These are phyloP conservation scores for Murraya paniculata DNA, from an alignment of 345 rosid genomes.

Conservation along the genomic window DNA sequence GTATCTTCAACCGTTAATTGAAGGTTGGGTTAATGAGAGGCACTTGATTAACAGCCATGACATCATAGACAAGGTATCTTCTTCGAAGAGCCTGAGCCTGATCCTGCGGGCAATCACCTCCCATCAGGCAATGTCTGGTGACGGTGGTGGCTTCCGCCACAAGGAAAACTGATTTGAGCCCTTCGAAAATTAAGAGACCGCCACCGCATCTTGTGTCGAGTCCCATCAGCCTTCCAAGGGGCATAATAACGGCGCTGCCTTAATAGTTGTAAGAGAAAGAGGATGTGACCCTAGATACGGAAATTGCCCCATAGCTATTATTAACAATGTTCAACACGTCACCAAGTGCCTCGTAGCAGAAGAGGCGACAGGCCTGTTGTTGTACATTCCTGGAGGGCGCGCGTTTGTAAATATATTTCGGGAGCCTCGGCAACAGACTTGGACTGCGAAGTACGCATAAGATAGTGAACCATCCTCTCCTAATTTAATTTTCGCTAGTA, in stretches of 20 bases:
- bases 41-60: slow-evolving; percentile 70
- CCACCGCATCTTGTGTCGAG: slow-evolving; percentile 95
- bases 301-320: slow-evolving; percentile 39
- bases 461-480: too few relatives aligned
- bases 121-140: slow-evolving; percentile 92
- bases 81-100: slow-evolving; percentile 64
- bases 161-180: slow-evolving; percentile 96
- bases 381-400: too few relatives aligned
- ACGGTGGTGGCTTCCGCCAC: slow-evolving; percentile 57
- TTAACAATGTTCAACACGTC: slow-evolving; percentile 36
- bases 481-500: too few relatives aligned
- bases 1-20: slow-evolving; percentile 90
- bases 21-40: slow-evolving; percentile 89
- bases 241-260: slow-evolving; percentile 94
- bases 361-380: slow-evolving; percentile 43
- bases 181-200: slow-evolving; percentile 81
- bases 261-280: slow-evolving; percentile 73
- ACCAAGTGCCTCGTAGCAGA: slow-evolving; percentile 63
- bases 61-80: slow-evolving; percentile 92
- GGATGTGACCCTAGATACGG: slow-evolving; percentile 85
- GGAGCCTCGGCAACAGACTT: too few relatives aligned
- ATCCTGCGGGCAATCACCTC: slow-evolving; percentile 76
- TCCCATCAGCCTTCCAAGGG: slow-evolving; percentile 99
- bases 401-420: too few relatives aligned
- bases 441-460: too few relatives aligned